These are phyloP conservation scores for Spergularia marina DNA, from an alignment of 148 eudicot species.

Conservation along the genomic window DNA sequence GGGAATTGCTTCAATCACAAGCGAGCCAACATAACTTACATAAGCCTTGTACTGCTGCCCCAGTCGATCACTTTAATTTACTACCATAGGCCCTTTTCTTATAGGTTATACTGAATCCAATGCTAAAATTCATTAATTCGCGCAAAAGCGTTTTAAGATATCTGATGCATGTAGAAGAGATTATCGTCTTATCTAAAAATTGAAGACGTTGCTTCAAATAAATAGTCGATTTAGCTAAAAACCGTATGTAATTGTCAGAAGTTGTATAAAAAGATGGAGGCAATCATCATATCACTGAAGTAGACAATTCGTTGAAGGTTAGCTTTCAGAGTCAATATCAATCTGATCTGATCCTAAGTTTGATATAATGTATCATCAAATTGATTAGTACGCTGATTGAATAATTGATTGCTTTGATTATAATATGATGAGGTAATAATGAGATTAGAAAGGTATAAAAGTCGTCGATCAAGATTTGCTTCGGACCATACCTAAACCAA, in stretches of 20 bases:
- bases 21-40: slow-evolving; percentile 15
- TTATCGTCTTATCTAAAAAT: too few relatives aligned
- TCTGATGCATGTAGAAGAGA: too few relatives aligned
- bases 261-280: too few relatives aligned
- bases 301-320: slow-evolving; percentile 17
- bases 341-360: slow-evolving; percentile 11
- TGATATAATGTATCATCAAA: slow-evolving; percentile 29
- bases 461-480: neutral
- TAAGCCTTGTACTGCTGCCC: neutral
- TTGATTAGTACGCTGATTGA: neutral
- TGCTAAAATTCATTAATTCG: too few relatives aligned
- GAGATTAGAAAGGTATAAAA: slow-evolving; percentile 12
- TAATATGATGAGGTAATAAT: slow-evolving; percentile 11
- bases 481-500: slow-evolving; percentile 1
- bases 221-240: too few relatives aligned
- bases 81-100: too few relatives aligned
- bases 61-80: too few relatives aligned
- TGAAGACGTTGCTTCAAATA: too few relatives aligned
- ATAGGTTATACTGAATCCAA: too few relatives aligned
- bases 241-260: too few relatives aligned
- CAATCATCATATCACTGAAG: neutral
- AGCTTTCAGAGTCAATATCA: slow-evolving; percentile 16
- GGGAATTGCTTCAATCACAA: slow-evolving; percentile 34
- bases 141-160: too few relatives aligned
- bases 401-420: slow-evolving; percentile 1